Conservation (phyloP, 2,329 filamentous ascomycete genomes). For the Xylaria sp. region DNA sequence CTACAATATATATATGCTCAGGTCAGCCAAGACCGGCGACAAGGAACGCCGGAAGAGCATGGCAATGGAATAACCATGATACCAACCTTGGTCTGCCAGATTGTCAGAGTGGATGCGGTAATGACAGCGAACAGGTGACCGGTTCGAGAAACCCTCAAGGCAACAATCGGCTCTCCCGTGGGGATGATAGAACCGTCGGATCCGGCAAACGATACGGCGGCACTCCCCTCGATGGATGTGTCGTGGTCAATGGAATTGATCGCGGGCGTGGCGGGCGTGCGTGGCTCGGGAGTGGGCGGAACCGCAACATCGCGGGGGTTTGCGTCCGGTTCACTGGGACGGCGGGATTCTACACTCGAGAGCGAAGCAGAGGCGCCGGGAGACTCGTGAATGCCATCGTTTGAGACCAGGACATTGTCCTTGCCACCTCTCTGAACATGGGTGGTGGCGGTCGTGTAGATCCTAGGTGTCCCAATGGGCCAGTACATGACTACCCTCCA, state of each 20-base stretch:
- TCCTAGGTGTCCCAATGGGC: constrained; percentile 78
- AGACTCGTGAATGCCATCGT: constrained; percentile 52
- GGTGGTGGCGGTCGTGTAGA: constrained; percentile 72
- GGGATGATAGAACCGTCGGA: constrained; percentile 39
- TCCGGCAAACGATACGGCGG: constrained; percentile 26
- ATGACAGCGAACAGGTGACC: constrained; percentile 84
- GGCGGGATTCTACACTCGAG: constrained; percentile 25
- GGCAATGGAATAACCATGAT: not conserved
- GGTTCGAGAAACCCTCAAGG: constrained; percentile 69
- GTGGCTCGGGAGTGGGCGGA: constrained; percentile 39
- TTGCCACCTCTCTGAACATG: constrained; percentile 43
- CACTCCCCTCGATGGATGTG: constrained; percentile 33
- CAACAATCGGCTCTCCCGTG: constrained; percentile 59
- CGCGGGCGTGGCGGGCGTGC: constrained; percentile 52
- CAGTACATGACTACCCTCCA: constrained; percentile 66
- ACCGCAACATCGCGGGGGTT: constrained; percentile 32
- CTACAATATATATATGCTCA: constrained; percentile 40
- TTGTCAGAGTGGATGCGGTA: constrained; percentile 75
- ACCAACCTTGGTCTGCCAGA: constrained; percentile 91
- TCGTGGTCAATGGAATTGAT: constrained; percentile 56
- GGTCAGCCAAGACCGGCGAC: constrained; percentile 12
- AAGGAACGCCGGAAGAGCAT: constrained; percentile 10
- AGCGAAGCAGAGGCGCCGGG: constrained; percentile 33
- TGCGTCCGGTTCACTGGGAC: constrained; percentile 24
- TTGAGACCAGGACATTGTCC: constrained; percentile 47